Evolutionary conservation across 2,329 filamentous ascomycete genomes (phyloP).

Genomic region (Pseudocercospora cruenta): DNA sequence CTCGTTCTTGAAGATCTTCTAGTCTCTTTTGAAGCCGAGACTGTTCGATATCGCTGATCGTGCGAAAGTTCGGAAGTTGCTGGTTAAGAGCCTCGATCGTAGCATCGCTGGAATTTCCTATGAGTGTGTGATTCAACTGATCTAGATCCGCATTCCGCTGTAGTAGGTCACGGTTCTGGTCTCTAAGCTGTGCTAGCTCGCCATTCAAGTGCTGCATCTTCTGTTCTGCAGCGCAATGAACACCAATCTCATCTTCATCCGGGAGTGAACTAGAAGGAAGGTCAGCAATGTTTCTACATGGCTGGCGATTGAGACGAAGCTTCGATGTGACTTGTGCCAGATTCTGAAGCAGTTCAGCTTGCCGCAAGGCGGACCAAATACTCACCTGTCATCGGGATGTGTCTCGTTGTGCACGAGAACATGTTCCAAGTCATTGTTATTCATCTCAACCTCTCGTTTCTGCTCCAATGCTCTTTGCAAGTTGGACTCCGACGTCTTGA

Average conservation of each 20-base stretch:
- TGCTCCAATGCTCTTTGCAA: neutral
- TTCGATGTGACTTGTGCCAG: too few species aligned
- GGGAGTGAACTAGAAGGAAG: neutral
- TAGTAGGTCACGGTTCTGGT: neutral
- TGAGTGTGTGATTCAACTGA: neutral
- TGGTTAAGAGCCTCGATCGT: constrained; percentile 12
- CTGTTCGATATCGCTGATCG: neutral
- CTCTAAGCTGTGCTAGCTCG: neutral
- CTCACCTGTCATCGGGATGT: neutral
- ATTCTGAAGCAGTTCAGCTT: too few species aligned
- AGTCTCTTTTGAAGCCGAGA: neutral
- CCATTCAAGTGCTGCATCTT: neutral
- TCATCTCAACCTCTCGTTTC: neutral
- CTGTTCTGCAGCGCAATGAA: neutral
- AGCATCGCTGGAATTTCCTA: neutral
- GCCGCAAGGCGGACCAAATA: neutral
- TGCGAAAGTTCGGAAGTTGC: neutral
- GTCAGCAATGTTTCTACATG: neutral
- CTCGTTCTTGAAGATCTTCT: neutral
- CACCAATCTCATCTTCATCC: neutral
- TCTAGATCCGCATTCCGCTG: neutral
- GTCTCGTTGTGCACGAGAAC: neutral
- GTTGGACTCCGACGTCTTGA: neutral
- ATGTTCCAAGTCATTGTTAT: neutral
- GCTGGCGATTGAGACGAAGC: neutral